A percentile compares a stretch with the other conserved stretches of the same genome.
phyloP scores from a whole-genome alignment of 768 basidiomycete genomes.

The Tylopilus sp. region DNA sequence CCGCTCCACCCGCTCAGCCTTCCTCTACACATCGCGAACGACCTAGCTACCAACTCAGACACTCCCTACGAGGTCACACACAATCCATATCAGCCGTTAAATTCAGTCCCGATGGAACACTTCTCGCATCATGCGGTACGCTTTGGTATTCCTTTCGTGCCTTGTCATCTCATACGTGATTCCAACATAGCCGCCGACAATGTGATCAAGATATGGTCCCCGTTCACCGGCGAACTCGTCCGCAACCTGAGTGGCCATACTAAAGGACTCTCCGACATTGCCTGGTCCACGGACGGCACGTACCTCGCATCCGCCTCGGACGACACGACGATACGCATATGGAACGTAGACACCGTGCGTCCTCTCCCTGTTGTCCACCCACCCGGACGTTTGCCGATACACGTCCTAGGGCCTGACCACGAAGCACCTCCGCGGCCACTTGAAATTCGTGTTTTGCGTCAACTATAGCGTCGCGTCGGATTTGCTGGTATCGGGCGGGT shows the following conservation, averaged over 20 bases:
- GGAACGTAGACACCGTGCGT: slow-evolving; percentile 79
- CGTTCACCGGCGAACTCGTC: slow-evolving; percentile 73
- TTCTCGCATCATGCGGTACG: slow-evolving; percentile 86
- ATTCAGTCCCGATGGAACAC: slow-evolving; percentile 85
- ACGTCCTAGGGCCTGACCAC: slow-evolving; percentile 58
- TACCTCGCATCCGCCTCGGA: slow-evolving; percentile 91
- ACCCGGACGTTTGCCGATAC: neutral
- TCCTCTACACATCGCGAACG: slow-evolving; percentile 37
- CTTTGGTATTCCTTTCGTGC: slow-evolving; percentile 7
- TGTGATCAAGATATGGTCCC: slow-evolving; percentile 78
- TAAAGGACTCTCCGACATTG: slow-evolving; percentile 82
- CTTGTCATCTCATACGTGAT: neutral
- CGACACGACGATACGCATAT: slow-evolving; percentile 85
- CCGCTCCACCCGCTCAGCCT: slow-evolving; percentile 30
- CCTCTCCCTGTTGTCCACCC: neutral
- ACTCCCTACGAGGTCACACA: slow-evolving; percentile 73
- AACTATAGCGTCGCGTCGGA: slow-evolving; percentile 89
- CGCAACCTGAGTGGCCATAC: slow-evolving; percentile 74
- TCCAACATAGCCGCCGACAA: slow-evolving; percentile 66
- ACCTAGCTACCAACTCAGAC: slow-evolving; percentile 68
- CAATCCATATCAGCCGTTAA: slow-evolving; percentile 85
- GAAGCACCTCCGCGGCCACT: slow-evolving; percentile 75
- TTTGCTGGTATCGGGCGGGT: slow-evolving; percentile 86
- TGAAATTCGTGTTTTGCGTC: slow-evolving; percentile 86
- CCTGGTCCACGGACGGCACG: slow-evolving; percentile 82